Percentiles rank a stretch among this genome's conserved stretches.
Conservation (phyloP, 139 green algal species). For the Chlorella vulgaris region DNA sequence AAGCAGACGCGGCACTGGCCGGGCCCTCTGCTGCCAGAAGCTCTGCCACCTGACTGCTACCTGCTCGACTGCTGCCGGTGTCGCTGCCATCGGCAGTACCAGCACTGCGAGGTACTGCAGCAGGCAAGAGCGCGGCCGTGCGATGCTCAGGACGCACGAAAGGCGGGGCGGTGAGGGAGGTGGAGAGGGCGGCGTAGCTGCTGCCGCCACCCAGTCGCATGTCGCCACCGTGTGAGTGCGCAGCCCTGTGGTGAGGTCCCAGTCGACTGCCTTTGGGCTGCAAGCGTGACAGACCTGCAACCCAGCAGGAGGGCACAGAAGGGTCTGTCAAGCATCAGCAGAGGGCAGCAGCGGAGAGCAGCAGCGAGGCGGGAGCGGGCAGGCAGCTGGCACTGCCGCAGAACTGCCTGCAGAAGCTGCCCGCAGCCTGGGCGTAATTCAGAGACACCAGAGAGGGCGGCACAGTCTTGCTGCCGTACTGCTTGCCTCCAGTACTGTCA, state of each 20-base stretch:
- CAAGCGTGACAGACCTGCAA: neutral
- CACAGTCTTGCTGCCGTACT: too few relatives aligned
- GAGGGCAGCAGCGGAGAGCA: neutral
- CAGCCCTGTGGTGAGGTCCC: neutral
- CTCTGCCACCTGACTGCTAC: too few relatives aligned
- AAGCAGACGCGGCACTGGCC: neutral
- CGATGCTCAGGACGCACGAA: slow-evolving; percentile 7
- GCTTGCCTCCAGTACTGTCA: too few relatives aligned
- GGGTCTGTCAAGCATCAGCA: neutral
- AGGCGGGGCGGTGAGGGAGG: neutral
- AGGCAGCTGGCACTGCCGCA: neutral
- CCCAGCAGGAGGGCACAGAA: too few relatives aligned
- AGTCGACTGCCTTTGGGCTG: neutral
- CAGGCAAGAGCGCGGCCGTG: neutral
- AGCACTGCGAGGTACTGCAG: too few relatives aligned
- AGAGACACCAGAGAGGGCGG: too few relatives aligned
- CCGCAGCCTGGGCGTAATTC: too few relatives aligned
- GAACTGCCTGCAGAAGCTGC: too few relatives aligned
- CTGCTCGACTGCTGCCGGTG: too few relatives aligned
- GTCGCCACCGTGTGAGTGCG: neutral
- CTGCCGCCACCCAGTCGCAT: neutral
- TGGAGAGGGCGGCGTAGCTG: neutral
- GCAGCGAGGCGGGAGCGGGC: neutral
- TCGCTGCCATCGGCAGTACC: too few relatives aligned
- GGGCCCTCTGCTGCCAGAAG: slow-evolving; percentile 1